Evolutionary conservation across 257 asterid genomes (phyloP), one percentile per base, ranked within the genome.

Genomic region (Phtheirospermum japonicum): DNA sequence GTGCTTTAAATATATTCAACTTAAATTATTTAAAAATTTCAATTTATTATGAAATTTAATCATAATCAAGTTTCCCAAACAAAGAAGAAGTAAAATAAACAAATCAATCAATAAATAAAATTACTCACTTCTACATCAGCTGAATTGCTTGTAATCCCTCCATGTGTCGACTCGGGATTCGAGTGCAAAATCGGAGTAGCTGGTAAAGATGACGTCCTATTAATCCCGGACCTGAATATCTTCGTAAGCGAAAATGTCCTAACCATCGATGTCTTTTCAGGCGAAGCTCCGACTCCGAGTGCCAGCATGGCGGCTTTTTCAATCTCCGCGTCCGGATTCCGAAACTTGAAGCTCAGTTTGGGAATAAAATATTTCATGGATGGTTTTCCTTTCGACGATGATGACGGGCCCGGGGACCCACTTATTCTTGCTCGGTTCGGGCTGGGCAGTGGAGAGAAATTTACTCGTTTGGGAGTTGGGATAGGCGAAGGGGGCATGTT

Each of bases 401-500:
- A 13, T 2, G 92, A 82, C 32, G 88, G 82, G 14, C 81, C 83
- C 0, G 89, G 89, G 33, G 94, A 88, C 48, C 63, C 85, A 56
- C 72, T 69, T 30, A 69, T 12, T 75, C 72, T 80, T 2, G 20
- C 74, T 36, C 78, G 76, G 61, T 28, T 71, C 45, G 99, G 97
- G 73, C 97, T 89, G 0, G 89, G 94, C 42, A 83, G 70, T n/a
- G 99, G 96, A 0, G 97, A 83, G 77, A 89, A 89, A 58, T 76
- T 80, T 28, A 86, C 97, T 76, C 82, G 71, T 72, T 80, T 88
- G 55, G 96, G 90, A 42, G 90, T 83, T 26, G 59, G 77, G 14
- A 48, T 34, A 42, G 98, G 86, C 4, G 95, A 88, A 17, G 72
- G 77, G 28, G 90, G 85, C 78, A 86, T 79, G 71, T 72, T 75